Evolutionary conservation across 2,329 filamentous ascomycete genomes (phyloP).

Genomic region (Didymella exigua): DNA sequence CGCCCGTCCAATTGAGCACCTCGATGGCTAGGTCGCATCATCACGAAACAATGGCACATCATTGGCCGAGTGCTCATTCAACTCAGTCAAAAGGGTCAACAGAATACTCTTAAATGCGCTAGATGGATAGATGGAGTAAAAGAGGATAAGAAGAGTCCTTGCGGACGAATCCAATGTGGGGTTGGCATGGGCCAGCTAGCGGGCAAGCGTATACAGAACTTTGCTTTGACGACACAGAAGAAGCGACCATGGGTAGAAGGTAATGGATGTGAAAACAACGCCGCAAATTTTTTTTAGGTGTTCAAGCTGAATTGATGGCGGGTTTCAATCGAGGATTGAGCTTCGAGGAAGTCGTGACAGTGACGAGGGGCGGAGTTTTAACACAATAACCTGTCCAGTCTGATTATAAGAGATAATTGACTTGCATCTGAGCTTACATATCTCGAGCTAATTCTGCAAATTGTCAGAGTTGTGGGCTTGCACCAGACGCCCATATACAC

Average conservation of each 20-base stretch:
- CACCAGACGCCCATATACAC: neutral
- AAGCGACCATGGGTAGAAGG: neutral
- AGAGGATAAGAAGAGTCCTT: neutral
- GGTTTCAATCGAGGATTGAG: too few species aligned
- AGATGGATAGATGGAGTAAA: neutral
- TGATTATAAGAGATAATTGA: neutral
- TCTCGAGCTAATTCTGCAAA: neutral
- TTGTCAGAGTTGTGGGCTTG: neutral
- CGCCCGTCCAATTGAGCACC: slow-evolving; percentile 40
- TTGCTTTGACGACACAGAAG: neutral
- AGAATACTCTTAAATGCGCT: neutral
- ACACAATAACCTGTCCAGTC: neutral
- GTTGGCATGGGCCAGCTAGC: neutral
- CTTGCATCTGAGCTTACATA: neutral
- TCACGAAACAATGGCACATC: slow-evolving; percentile 20
- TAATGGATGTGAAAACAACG: too few species aligned
- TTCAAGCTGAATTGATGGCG: too few species aligned
- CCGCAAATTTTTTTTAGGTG: too few species aligned
- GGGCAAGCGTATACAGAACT: neutral
- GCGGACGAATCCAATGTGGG: neutral
- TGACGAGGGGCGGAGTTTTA: neutral
- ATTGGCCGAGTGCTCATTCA: slow-evolving; percentile 1
- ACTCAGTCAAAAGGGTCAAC: neutral
- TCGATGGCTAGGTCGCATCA: slow-evolving; percentile 39
- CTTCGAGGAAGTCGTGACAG: neutral